phyloP scores from a whole-genome alignment of 2,329 filamentous ascomycete species.

The Colletotrichum cereale region DNA sequence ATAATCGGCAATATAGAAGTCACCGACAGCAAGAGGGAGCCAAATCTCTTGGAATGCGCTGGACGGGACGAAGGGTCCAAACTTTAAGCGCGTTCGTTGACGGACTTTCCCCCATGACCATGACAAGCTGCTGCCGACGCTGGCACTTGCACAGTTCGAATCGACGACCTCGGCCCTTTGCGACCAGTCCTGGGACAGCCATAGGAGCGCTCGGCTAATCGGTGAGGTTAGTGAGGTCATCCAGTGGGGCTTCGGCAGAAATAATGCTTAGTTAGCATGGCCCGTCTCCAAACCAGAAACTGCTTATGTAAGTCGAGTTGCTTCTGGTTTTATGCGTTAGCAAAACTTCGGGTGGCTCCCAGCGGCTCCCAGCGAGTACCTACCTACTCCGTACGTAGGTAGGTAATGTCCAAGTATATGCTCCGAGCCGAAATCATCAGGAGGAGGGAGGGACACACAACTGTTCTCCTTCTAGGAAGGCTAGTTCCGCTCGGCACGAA shows the following conservation, averaged over 20 bases:
- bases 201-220: conserved; percentile 29
- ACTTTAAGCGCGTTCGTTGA: neutral
- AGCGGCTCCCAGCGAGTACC: neutral
- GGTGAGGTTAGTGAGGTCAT: conserved; percentile 30
- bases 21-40: neutral
- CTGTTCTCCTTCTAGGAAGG: neutral
- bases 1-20: neutral
- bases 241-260: conserved; percentile 22
- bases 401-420: neutral
- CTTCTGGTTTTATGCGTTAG: neutral
- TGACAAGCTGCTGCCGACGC: conserved; percentile 2
- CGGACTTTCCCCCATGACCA: conserved; percentile 4
- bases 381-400: too few relatives aligned
- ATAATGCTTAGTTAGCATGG: neutral
- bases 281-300: neutral
- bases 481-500: neutral
- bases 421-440: neutral
- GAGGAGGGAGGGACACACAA: neutral
- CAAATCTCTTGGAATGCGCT: neutral
- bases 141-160: conserved; percentile 3
- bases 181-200: neutral
- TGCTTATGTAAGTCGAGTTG: neutral
- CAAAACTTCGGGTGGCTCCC: neutral
- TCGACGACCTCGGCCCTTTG: conserved; percentile 33
- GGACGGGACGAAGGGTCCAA: conserved; percentile 16